A percentile compares a stretch with the other conserved stretches of the same genome.
These are phyloP conservation scores for Stachybotrys elegans DNA, from an alignment of 2,329 filamentous ascomycete species.

Conservation along the genomic window DNA sequence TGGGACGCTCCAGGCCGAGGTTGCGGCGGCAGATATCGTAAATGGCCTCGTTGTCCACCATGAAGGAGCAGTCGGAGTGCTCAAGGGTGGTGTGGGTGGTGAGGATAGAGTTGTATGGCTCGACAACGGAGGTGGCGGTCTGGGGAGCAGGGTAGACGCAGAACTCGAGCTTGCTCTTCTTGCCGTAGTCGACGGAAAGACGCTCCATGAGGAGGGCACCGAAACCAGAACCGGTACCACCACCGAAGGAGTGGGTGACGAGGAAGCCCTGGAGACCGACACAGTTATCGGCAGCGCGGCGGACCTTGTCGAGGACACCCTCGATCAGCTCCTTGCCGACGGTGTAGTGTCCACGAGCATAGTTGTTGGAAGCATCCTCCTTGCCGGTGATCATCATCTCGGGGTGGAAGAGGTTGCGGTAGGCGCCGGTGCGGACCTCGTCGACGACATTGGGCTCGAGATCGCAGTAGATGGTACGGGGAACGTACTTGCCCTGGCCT, in stretches of 20 bases:
- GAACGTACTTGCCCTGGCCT: conserved; percentile 99
- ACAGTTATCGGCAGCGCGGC: conserved; percentile 96
- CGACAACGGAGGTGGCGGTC: conserved; percentile 94
- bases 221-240: conserved; percentile 97
- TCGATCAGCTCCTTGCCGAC: conserved; percentile 99
- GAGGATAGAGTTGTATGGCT: conserved; percentile 99
- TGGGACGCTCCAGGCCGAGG: conserved; percentile 93
- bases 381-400: conserved; percentile 99
- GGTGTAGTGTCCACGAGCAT: conserved; percentile 98
- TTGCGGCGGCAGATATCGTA: conserved; percentile 99
- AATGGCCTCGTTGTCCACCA: conserved; percentile 99
- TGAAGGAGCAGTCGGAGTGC: conserved; percentile 99
- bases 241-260: conserved; percentile 99
- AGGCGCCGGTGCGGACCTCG: conserved; percentile 95
- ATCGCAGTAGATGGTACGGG: conserved; percentile 98
- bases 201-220: conserved; percentile 98
- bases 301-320: conserved; percentile 94
- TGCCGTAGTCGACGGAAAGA: conserved; percentile 97
- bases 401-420: conserved; percentile 96
- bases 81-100: conserved; percentile 98
- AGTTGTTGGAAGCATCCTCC: conserved; percentile 99
- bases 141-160: conserved; percentile 98
- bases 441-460: conserved; percentile 99
- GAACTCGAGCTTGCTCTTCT: conserved; percentile 99
- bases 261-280: conserved; percentile 97